Evolutionary conservation across 2,329 filamentous ascomycete genomes (phyloP).

Genomic region (Stemphylium beticola): DNA sequence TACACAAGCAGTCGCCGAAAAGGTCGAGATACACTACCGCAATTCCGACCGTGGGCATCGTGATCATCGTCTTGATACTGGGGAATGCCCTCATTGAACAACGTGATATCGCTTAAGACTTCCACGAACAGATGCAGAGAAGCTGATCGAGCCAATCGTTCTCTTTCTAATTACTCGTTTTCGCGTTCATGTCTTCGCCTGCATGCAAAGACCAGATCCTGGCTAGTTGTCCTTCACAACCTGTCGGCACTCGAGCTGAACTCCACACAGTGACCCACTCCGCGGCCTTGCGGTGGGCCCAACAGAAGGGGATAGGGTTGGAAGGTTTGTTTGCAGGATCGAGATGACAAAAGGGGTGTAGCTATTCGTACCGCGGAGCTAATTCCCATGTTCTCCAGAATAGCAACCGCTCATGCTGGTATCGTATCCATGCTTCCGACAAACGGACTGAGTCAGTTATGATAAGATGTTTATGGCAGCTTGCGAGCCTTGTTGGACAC

Average conservation of each 20-base stretch:
- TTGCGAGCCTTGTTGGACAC: background rate
- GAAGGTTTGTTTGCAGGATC: background rate
- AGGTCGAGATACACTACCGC: background rate
- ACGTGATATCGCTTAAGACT: background rate
- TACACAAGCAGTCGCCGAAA: constrained; percentile 1
- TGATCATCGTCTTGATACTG: background rate
- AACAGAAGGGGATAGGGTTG: background rate
- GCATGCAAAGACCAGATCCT: no score
- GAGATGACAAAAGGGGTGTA: constrained; percentile 1
- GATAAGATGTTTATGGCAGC: background rate
- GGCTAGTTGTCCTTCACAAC: no score
- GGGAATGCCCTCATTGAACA: background rate
- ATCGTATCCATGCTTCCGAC: background rate
- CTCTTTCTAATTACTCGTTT: no score
- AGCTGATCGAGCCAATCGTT: no score
- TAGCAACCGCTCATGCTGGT: no score
- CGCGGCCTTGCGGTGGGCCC: background rate
- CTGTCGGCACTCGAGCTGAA: background rate
- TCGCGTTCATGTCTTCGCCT: no score
- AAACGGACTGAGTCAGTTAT: background rate
- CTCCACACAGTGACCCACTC: background rate
- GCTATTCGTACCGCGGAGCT: background rate
- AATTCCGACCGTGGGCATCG: background rate
- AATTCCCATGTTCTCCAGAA: background rate
- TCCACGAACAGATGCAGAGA: no score